Percentiles rank a stretch among this genome's conserved stretches.
These are phyloP conservation scores for Moesziomyces aphidis DNA, from an alignment of 1,284 basidiomycete genomes.

Conservation along the genomic window DNA sequence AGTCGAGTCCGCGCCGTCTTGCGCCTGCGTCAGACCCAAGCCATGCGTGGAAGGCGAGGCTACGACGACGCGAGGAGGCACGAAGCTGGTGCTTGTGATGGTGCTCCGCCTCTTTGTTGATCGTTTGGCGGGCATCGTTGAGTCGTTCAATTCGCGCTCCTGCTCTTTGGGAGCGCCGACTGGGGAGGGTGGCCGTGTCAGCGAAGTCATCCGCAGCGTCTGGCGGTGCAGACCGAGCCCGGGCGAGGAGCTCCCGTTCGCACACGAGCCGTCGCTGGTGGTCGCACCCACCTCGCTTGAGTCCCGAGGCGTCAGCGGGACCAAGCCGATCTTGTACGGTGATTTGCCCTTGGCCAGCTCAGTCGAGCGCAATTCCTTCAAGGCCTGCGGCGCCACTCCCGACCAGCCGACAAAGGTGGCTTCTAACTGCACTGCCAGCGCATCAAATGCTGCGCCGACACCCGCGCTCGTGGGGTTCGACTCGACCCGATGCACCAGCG, in stretches of 20 bases:
- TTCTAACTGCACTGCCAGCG: constrained; percentile 54
- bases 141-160: neutral
- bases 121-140: constrained; percentile 15
- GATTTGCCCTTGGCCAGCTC: constrained; percentile 55
- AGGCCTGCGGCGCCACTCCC: constrained; percentile 26
- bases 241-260: constrained; percentile 23
- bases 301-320: constrained; percentile 41
- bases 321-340: constrained; percentile 51
- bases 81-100: constrained; percentile 31
- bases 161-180: constrained; percentile 3
- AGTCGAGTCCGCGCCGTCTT: constrained; percentile 4
- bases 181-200: constrained; percentile 34
- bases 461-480: constrained; percentile 62
- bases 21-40: constrained; percentile 3
- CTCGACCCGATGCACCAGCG: constrained; percentile 58
- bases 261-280: constrained; percentile 14
- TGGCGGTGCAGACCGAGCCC: constrained; percentile 11
- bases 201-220: constrained; percentile 33
- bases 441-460: constrained; percentile 58
- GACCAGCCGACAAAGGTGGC: constrained; percentile 63
- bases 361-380: constrained; percentile 33
- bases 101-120: constrained; percentile 39
- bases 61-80: constrained; percentile 10
- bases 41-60: constrained; percentile 2
- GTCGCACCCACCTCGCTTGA: constrained; percentile 33